Evolutionary conservation across 2,329 filamentous ascomycete species (phyloP).

Genomic region (Onygena corvina): DNA sequence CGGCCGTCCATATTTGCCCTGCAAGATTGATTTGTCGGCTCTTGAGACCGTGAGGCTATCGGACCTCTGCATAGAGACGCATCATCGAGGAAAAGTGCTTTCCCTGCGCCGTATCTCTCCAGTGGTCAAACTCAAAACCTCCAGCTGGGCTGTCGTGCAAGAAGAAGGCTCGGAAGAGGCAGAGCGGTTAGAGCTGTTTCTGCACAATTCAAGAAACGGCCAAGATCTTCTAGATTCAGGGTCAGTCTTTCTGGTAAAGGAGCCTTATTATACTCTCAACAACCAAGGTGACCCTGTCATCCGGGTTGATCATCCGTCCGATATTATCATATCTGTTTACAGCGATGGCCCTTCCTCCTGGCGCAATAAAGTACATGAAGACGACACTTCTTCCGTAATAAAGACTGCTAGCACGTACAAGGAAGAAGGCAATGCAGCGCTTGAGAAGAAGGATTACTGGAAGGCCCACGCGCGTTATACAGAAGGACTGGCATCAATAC

Average conservation of each 20-base stretch:
- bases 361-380: neutral
- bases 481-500: neutral
- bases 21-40: neutral
- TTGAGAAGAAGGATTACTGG: constrained; percentile 1
- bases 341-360: neutral
- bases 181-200: neutral
- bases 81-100: neutral
- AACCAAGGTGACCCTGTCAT: constrained; percentile 33
- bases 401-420: neutral
- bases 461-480: neutral
- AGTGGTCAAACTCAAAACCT: neutral
- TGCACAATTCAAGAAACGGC: neutral
- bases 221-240: constrained; percentile 12
- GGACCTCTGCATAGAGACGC: neutral
- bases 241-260: constrained; percentile 39
- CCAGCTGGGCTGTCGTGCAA: neutral
- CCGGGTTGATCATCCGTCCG: constrained; percentile 43
- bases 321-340: constrained; percentile 29
- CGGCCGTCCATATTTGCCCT: neutral
- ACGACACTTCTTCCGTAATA: neutral
- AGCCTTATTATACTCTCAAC: constrained; percentile 41
- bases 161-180: neutral
- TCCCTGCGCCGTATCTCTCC: constrained; percentile 1
- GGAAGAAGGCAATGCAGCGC: neutral
- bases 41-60: neutral